Percentiles rank a stretch among this genome's conserved stretches.
phyloP scores from a whole-genome alignment of 2,329 filamentous ascomycete species.

The Monosporascus ibericus region DNA sequence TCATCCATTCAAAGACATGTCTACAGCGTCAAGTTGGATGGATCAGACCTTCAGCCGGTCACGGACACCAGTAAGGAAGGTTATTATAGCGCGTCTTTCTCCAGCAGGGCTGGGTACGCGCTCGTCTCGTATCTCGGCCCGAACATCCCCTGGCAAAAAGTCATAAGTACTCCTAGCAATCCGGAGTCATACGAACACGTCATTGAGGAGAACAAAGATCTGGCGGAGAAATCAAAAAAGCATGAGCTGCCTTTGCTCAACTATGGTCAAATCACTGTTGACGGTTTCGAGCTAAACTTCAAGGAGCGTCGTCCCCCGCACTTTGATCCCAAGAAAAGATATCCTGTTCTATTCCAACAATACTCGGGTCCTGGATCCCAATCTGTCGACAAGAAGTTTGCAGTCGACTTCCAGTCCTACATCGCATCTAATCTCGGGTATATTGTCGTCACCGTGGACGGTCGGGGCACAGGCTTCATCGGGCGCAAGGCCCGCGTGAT shows the following conservation, averaged over 20 bases:
- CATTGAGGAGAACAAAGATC: slow-evolving; percentile 70
- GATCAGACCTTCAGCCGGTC: slow-evolving; percentile 64
- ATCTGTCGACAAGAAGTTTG: slow-evolving; percentile 72
- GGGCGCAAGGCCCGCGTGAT: slow-evolving; percentile 78
- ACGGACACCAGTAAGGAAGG: slow-evolving; percentile 68
- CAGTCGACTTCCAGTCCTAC: slow-evolving; percentile 85
- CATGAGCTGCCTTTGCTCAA: slow-evolving; percentile 78
- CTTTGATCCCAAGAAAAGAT: slow-evolving; percentile 76
- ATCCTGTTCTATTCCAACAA: slow-evolving; percentile 90
- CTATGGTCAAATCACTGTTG: slow-evolving; percentile 80
- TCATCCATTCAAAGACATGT: slow-evolving; percentile 85
- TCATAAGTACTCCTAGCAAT: slow-evolving; percentile 75
- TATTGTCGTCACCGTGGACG: slow-evolving; percentile 90
- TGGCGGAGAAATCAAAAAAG: slow-evolving; percentile 63
- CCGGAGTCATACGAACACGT: slow-evolving; percentile 57
- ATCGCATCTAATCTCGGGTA: slow-evolving; percentile 82
- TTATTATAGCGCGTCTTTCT: slow-evolving; percentile 82
- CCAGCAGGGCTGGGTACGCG: slow-evolving; percentile 71
- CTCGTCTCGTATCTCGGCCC: slow-evolving; percentile 83
- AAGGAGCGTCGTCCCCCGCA: slow-evolving; percentile 86
- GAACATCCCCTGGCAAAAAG: slow-evolving; percentile 81
- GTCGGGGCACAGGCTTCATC: slow-evolving; percentile 84
- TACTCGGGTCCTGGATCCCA: slow-evolving; percentile 96
- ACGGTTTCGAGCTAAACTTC: slow-evolving; percentile 64
- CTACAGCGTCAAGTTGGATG: slow-evolving; percentile 83